Percentiles rank a stretch among this genome's conserved stretches.
Conservation (phyloP, 257 asterid species). For the Ilex aquifolium region DNA sequence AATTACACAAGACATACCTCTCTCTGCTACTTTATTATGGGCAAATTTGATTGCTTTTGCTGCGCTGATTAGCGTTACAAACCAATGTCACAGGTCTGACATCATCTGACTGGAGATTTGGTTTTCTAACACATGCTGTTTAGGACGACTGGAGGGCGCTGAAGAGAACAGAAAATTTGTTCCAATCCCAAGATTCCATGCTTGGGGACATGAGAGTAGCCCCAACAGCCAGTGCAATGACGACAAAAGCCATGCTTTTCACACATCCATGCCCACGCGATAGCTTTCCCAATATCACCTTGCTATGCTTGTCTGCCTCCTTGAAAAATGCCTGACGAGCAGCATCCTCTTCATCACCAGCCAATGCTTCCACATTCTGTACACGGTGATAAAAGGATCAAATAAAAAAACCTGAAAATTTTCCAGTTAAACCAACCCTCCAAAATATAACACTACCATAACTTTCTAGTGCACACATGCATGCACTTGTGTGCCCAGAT, state of each 20-base stretch:
- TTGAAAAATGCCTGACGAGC: constrained; percentile 27
- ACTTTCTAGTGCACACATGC: not conserved
- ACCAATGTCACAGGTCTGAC: constrained; percentile 5
- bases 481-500: not conserved
- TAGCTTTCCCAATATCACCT: constrained; percentile 37
- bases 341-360: constrained; percentile 45
- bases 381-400: not conserved
- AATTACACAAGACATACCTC: constrained; percentile 22
- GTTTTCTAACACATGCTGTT: not conserved
- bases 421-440: not conserved
- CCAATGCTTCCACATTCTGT: constrained; percentile 67
- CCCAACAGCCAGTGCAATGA: constrained; percentile 43
- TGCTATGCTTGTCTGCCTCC: constrained; percentile 71
- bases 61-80: constrained; percentile 1
- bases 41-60: constrained; percentile 10
- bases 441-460: not conserved
- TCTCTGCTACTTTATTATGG: constrained; percentile 24
- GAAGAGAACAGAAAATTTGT: constrained; percentile 24
- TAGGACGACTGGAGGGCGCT: constrained; percentile 16
- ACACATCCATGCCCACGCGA: constrained; percentile 49
- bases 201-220: constrained; percentile 37
- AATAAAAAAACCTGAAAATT: not conserved
- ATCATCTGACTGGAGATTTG: not conserved
- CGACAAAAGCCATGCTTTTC: constrained; percentile 31
- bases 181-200: constrained; percentile 45